These are phyloP conservation scores for Quambalaria eucalypti DNA, from an alignment of 1,284 basidiomycete species.

Conservation along the genomic window DNA sequence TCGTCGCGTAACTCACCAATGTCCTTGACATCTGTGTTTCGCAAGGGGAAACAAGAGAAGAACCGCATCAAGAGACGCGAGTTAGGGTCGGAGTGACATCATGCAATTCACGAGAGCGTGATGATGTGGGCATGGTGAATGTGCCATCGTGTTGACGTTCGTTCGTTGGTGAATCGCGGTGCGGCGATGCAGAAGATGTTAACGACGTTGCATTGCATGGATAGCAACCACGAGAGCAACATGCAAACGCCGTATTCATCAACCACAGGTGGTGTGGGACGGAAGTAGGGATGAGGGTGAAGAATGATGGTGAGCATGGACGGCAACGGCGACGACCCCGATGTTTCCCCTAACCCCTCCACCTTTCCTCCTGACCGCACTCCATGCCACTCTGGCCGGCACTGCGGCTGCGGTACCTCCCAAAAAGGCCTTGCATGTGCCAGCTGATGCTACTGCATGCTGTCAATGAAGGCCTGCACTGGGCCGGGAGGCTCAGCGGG, in stretches of 20 bases:
- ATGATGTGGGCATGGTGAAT: no score
- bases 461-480: no score
- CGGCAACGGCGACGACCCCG: neutral
- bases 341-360: neutral
- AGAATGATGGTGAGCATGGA: neutral
- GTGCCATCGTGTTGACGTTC: no score
- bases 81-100: no score
- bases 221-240: slow-evolving; percentile 18
- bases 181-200: neutral
- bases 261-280: slow-evolving; percentile 1
- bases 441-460: no score
- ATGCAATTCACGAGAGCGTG: no score
- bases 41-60: neutral
- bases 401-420: no score
- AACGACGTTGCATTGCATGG: slow-evolving; percentile 6
- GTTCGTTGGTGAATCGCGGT: no score
- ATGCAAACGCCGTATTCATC: slow-evolving; percentile 20
- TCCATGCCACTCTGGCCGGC: no score
- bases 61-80: no score
- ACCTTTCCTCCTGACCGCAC: neutral
- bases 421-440: no score
- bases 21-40: slow-evolving; percentile 77
- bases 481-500: no score
- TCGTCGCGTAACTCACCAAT: slow-evolving; percentile 59
- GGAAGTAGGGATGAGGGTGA: neutral